Evolutionary conservation across 1,139 yeast species (phyloP), one percentile per base, ranked within the genome.

Genomic region (Taphrina deformans): DNA sequence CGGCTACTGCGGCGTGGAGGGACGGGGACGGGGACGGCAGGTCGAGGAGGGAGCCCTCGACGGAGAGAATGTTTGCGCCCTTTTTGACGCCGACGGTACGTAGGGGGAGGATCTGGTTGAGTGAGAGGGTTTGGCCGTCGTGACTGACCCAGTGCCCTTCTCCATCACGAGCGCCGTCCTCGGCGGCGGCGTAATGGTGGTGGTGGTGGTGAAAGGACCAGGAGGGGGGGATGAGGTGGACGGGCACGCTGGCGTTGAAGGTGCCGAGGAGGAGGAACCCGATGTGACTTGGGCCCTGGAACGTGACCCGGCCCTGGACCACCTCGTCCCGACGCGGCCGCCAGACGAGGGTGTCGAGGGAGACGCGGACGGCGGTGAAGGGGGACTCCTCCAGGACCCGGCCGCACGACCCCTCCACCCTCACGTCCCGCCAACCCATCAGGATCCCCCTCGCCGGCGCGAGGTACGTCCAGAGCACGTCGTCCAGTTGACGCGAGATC

Each of bases 231-330:
- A 93, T 90, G 71, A 85, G 85, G 74, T 83, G 87, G 75, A 89
- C 86, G 75, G 89, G 89, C 70, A 93, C 90, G 64, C 95, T 86
- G 38, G 97, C 98, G 77, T 93, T 95, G 79, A 93, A 93, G 0
- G 96, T 89, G 76, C 93, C 98, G 75, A 89, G 93, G 63, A 93
- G 82, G 71, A 93, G 82, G 69, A 93, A 80, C 68, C 98, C 98
- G 72, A 95, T 87, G 74, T 93, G 99, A 7, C 96, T 88, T 16
- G 96, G 97, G 1, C 97, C 87, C 78, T 92, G 97, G 83, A 93
- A 85, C 78, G 90, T 90, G 66, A 89, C 83, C 78, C 85, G 83
- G 5, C 99, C 99, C 74, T 92, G 96, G 12, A 70, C 46, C 1
- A 80, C 78, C 73, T 93, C 98, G 4, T 96, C 97, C 14, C 85